Evolutionary conservation across 1,139 yeast species (phyloP).

Genomic region (Suhomyces yuchorum): DNA sequence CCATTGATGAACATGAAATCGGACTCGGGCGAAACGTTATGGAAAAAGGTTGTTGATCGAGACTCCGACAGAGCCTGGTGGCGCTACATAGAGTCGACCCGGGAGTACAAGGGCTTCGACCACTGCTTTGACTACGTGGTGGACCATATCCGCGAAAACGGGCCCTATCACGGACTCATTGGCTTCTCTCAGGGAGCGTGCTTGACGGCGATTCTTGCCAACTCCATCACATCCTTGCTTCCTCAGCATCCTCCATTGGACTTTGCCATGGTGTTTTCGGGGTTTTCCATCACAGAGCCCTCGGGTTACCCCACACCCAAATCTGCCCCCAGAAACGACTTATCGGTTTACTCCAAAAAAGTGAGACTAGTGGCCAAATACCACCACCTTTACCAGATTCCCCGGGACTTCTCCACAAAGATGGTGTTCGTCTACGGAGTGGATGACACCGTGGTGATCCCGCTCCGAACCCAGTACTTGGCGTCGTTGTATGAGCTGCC

Average conservation of each 20-base stretch:
- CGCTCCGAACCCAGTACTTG: constrained; percentile 32
- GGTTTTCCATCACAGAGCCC: constrained; percentile 38
- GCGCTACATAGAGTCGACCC: constrained; percentile 34
- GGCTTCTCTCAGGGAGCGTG: constrained; percentile 98
- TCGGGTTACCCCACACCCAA: neutral
- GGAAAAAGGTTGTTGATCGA: constrained; percentile 41
- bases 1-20: neutral
- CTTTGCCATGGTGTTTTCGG: constrained; percentile 53
- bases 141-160: constrained; percentile 60
- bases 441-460: constrained; percentile 38
- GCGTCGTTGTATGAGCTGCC: constrained; percentile 21
- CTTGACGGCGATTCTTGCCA: constrained; percentile 60
- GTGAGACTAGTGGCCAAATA: neutral
- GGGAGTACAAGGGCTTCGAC: constrained; percentile 36
- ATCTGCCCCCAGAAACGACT: neutral
- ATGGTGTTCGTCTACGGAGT: constrained; percentile 35
- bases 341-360: neutral
- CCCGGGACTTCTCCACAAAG: constrained; percentile 22
- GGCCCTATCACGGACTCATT: constrained; percentile 85
- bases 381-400: constrained; percentile 3
- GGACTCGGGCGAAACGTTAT: constrained; percentile 28
- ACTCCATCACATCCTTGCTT: constrained; percentile 39
- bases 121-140: constrained; percentile 45
- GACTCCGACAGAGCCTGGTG: constrained; percentile 57
- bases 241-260: constrained; percentile 47